phyloP scores from a whole-genome alignment of 2,329 filamentous ascomycete species.

The Aspergillus sp. region DNA sequence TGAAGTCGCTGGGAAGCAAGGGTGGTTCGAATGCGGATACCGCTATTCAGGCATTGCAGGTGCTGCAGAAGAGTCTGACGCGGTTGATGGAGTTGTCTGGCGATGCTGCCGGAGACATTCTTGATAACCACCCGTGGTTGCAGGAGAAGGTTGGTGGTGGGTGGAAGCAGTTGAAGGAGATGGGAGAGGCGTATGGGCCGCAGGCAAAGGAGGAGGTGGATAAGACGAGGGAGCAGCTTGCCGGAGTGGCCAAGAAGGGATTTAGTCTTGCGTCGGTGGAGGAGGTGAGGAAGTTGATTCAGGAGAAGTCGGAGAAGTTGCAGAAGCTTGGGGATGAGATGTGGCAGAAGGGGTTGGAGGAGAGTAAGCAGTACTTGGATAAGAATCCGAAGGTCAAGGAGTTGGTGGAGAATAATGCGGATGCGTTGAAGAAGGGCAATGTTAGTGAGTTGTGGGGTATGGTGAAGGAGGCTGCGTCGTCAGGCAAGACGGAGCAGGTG shows the following conservation, averaged over 20 bases:
- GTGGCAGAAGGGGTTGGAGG: conserved; percentile 70
- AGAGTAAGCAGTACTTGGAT: conserved; percentile 71
- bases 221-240: conserved; percentile 68
- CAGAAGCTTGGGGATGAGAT: conserved; percentile 69
- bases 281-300: conserved; percentile 61
- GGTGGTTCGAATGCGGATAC: conserved; percentile 65
- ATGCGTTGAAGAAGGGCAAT: conserved; percentile 68
- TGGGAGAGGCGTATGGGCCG: conserved; percentile 70
- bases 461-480: conserved; percentile 62
- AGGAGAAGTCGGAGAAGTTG: conserved; percentile 70
- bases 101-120: conserved; percentile 64
- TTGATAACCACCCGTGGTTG: conserved; percentile 72
- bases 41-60: conserved; percentile 61
- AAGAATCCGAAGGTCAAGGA: conserved; percentile 77
- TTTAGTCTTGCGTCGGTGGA: conserved; percentile 55
- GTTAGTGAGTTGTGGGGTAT: conserved; percentile 64
- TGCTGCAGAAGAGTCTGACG: conserved; percentile 63
- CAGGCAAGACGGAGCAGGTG: conserved; percentile 60
- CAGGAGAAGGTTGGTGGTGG: conserved; percentile 72
- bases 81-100: conserved; percentile 63
- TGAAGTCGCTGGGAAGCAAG: conserved; percentile 61
- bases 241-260: conserved; percentile 64
- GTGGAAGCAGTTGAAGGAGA: conserved; percentile 67
- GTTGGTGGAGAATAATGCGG: conserved; percentile 69
- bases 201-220: conserved; percentile 77